phyloP scores from a whole-genome alignment of 208 protist genomes.

The Trypanosoma mega region DNA sequence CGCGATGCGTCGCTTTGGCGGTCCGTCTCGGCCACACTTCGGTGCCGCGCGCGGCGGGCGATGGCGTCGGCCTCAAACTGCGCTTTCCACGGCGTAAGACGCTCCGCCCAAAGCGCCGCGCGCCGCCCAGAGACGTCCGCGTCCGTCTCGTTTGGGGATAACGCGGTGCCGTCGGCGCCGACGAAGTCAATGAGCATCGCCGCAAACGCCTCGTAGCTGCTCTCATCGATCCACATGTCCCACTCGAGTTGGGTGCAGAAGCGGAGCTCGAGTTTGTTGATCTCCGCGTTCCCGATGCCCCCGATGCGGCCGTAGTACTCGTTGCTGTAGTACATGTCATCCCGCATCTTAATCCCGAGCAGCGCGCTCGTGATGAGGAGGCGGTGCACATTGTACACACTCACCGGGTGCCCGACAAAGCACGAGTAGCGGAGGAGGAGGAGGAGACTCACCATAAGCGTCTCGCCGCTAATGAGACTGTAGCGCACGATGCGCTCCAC shows the following conservation, averaged over 20 bases:
- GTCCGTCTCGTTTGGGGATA: not conserved
- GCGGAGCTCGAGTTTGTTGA: conserved; percentile 91
- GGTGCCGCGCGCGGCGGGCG: conserved; percentile 1
- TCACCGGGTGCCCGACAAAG: conserved; percentile 73
- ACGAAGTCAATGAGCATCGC: conserved; percentile 29
- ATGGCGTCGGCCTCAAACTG: conserved; percentile 2
- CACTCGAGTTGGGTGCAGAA: conserved; percentile 83
- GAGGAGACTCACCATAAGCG: conserved; percentile 86
- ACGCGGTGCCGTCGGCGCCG: not conserved
- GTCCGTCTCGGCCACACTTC: too few relatives aligned
- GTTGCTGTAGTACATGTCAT: conserved; percentile 94
- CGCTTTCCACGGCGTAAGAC: conserved; percentile 11
- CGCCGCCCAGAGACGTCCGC: too few relatives aligned
- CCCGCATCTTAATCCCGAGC: conserved; percentile 91
- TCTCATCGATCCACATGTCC: conserved; percentile 61
- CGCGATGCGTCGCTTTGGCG: too few relatives aligned
- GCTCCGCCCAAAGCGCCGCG: conserved; percentile 14
- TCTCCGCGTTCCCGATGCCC: conserved; percentile 77
- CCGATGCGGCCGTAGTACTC: conserved; percentile 92
- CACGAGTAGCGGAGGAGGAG: conserved; percentile 87
- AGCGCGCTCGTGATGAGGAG: conserved; percentile 90
- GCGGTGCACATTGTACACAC: conserved; percentile 90
- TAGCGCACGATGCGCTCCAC: conserved; percentile 86
- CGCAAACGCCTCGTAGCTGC: conserved; percentile 52
- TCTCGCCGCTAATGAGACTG: conserved; percentile 75